Conservation (phyloP, 805 yeast species). For the Wickerhamomyces bovis region DNA sequence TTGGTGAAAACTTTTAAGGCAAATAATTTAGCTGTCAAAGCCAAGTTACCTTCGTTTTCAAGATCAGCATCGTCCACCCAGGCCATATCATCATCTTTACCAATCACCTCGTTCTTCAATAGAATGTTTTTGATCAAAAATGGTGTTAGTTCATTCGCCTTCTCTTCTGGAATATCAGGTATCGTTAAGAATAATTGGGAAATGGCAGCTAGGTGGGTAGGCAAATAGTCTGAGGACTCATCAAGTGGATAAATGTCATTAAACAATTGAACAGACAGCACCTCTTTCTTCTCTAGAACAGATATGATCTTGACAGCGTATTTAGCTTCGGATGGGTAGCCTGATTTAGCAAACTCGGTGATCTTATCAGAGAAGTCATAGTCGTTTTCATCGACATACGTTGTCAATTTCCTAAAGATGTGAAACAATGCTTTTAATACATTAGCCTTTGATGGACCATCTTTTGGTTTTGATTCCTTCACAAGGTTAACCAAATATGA, state of each 20-base stretch:
- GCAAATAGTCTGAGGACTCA: conserved; percentile 31
- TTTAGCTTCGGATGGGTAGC: conserved; percentile 56
- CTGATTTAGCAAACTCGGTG: conserved; percentile 40
- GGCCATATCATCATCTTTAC: conserved; percentile 26
- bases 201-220: conserved; percentile 53
- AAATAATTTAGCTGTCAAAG: conserved; percentile 42
- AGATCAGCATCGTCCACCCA: conserved; percentile 46
- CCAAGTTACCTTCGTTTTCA: conserved; percentile 25
- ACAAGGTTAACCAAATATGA: conserved; percentile 40
- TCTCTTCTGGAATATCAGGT: conserved; percentile 43
- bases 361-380: conserved; percentile 38
- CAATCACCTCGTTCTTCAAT: conserved; percentile 40
- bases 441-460: conserved; percentile 13
- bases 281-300: conserved; percentile 37
- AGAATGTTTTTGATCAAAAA: conserved; percentile 57
- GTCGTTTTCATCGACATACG: conserved; percentile 39
- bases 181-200: conserved; percentile 50
- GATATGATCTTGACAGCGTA: conserved; percentile 57
- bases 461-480: conserved; percentile 22
- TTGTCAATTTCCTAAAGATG: conserved; percentile 46
- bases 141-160: conserved; percentile 53
- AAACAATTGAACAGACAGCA: conserved; percentile 33
- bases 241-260: conserved; percentile 46
- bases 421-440: conserved; percentile 57
- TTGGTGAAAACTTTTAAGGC: conserved; percentile 55